phyloP scores from a whole-genome alignment of 83 land plant genomes.

The Diphasiastrum complanatum region DNA sequence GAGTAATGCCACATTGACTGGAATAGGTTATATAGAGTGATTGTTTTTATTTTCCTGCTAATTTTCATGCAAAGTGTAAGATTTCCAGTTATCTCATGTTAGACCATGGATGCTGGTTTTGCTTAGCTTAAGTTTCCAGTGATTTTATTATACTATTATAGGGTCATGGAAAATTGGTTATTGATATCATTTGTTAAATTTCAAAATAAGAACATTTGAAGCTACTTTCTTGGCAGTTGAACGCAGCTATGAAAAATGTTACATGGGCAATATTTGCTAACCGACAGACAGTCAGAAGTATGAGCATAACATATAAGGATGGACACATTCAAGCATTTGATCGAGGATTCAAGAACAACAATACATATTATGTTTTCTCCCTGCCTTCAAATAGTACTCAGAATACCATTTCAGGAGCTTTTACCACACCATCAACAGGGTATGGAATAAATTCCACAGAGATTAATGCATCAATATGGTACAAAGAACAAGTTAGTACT shows the following conservation, averaged over 20 bases:
- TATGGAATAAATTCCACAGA: constrained; percentile 20
- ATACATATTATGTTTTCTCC: constrained; percentile 55
- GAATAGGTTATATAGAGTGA: no score
- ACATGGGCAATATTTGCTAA: constrained; percentile 76
- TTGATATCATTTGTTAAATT: constrained; percentile 7
- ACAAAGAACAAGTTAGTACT: constrained; percentile 49
- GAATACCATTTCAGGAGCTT: neutral
- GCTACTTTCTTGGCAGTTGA: no score
- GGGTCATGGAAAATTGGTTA: neutral
- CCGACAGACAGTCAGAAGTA: constrained; percentile 53
- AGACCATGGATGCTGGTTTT: constrained; percentile 16
- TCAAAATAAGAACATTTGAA: no score
- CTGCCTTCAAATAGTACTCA: constrained; percentile 34
- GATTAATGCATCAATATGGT: constrained; percentile 50
- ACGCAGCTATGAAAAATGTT: constrained; percentile 55
- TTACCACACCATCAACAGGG: constrained; percentile 27
- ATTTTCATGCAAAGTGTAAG: constrained; percentile 23
- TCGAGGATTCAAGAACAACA: constrained; percentile 45
- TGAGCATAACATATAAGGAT: constrained; percentile 54
- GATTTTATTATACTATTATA: neutral
- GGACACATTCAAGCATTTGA: constrained; percentile 74
- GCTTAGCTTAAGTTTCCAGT: neutral
- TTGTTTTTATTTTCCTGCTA: neutral
- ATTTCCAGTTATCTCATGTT: no score
- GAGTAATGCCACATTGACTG: no score